Conservation (phyloP, 106 monocot genomes). For the Iris macrosiphon region DNA sequence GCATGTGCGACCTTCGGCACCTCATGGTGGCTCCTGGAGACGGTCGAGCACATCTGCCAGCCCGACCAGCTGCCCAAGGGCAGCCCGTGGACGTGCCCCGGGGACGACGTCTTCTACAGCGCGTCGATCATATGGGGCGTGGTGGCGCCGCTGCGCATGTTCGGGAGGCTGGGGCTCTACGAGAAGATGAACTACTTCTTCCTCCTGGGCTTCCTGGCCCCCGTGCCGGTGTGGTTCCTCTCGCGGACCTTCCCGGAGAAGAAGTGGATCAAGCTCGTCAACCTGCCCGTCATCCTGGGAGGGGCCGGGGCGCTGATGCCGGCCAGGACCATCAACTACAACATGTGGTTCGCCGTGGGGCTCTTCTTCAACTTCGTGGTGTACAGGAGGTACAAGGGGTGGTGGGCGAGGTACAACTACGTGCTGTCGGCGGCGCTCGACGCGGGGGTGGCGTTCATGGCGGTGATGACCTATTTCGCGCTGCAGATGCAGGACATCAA, state of each 20-base stretch:
- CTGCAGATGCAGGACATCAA: slow-evolving; percentile 21
- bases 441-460: slow-evolving; percentile 50
- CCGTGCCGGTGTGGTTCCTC: slow-evolving; percentile 22
- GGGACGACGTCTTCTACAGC: slow-evolving; percentile 10
- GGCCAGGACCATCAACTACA: slow-evolving; percentile 19
- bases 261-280: slow-evolving; percentile 35
- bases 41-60: slow-evolving; percentile 17
- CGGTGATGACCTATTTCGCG: slow-evolving; percentile 4
- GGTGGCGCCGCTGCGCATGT: slow-evolving; percentile 19
- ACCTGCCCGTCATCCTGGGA: slow-evolving; percentile 23
- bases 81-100: slow-evolving; percentile 48
- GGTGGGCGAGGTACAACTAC: slow-evolving; percentile 41
- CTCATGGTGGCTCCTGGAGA: slow-evolving; percentile 28
- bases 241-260: slow-evolving; percentile 16
- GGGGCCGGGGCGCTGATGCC: slow-evolving; percentile 12
- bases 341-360: slow-evolving; percentile 21
- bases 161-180: slow-evolving; percentile 21
- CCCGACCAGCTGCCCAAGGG: slow-evolving; percentile 13
- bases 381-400: slow-evolving; percentile 19
- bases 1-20: slow-evolving; percentile 15
- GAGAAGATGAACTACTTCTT: slow-evolving; percentile 23
- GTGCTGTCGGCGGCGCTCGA: slow-evolving; percentile 43
- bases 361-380: slow-evolving; percentile 25
- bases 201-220: slow-evolving; percentile 21
- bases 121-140: slow-evolving; percentile 32